A percentile compares a stretch with the other conserved stretches of the same genome.
Evolutionary conservation across 2,329 filamentous ascomycete genomes (phyloP).

Genomic region (Colletotrichum lindemuthianum): DNA sequence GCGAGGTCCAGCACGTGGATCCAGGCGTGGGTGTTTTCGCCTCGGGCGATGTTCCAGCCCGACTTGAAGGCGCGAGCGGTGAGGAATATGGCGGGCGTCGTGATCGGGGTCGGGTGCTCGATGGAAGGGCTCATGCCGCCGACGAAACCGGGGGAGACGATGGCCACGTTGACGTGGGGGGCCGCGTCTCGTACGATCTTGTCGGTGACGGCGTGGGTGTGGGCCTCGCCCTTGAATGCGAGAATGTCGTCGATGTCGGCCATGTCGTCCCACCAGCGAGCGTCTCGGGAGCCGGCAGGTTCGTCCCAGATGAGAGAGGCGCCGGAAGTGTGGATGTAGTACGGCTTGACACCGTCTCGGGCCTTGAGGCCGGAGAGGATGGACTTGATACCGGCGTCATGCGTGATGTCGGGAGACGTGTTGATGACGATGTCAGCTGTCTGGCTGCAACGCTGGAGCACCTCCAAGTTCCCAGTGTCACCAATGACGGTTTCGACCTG

Average conservation of each 20-base stretch:
- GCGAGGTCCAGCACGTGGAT: slow-evolving; percentile 24
- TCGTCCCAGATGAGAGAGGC: slow-evolving; percentile 29
- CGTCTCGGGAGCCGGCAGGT: slow-evolving; percentile 22
- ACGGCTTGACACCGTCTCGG: slow-evolving; percentile 10
- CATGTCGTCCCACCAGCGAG: slow-evolving; percentile 26
- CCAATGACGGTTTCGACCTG: slow-evolving; percentile 7
- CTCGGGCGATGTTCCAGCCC: slow-evolving; percentile 24
- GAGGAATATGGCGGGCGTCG: slow-evolving; percentile 27
- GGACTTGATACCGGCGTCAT: slow-evolving; percentile 14
- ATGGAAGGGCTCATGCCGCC: slow-evolving; percentile 37
- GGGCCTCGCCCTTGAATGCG: slow-evolving; percentile 24
- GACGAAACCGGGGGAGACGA: slow-evolving; percentile 35
- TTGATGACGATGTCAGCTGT: slow-evolving; percentile 16
- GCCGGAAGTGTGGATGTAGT: slow-evolving; percentile 18
- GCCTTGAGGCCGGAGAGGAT: slow-evolving; percentile 17
- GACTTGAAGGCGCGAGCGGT: slow-evolving; percentile 26
- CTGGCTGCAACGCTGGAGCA: slow-evolving; percentile 6
- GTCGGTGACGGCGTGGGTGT: slow-evolving; percentile 21
- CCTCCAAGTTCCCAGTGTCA: slow-evolving; percentile 4
- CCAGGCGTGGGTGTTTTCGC: slow-evolving; percentile 25
- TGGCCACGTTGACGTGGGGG: slow-evolving; percentile 16
- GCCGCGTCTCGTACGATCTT: slow-evolving; percentile 22
- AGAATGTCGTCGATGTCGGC: slow-evolving; percentile 15
- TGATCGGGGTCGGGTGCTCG: slow-evolving; percentile 36
- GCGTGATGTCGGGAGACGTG: slow-evolving; percentile 16